Evolutionary conservation across 305 asterid genomes (phyloP), one percentile per base, ranked within the genome.

Genomic region (Lippia alba): DNA sequence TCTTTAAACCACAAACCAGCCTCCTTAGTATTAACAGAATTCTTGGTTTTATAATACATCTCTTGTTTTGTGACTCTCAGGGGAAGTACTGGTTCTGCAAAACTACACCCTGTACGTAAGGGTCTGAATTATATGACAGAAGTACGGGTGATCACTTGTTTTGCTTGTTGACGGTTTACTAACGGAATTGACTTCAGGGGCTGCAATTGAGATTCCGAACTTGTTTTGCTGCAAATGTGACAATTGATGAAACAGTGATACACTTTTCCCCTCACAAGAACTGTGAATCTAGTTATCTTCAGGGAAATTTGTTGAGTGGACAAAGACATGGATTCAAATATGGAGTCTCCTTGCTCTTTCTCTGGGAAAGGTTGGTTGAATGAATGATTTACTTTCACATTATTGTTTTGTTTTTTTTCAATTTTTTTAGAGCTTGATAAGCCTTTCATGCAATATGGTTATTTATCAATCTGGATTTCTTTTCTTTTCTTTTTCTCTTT

Each of bases 311-410:
- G 98, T 75, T 5, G 97, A 90, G 79, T 92, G 72, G 98, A 92
- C 56, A 96, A 92, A 61, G 98, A 87, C 73, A 5, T 87, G 45
- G 90, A 88, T 83, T 81, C 81, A 0, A 86, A 79, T 50, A 88
- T 92, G 98, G 98, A 92, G 81, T 61, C 86, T 75, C 98, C 98
- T 69, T 92, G 98, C 67, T 88, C 98, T 74, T 92, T 98, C 76
- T 85, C 91, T 48, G 99, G 99, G 41, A 80, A 94, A 90, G 97
- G 97, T 94, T 80, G 64, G 84, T 72, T 59, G 4, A 62, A 30
- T 59, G 4, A 62, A 30, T 54, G 20, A 24, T 70, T 11, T 33
- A 18, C 53, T 57, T 56, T 65, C 9, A 72, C 30, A 24, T 24
- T 24, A 24, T 24, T 24, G 30, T 56, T 33, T 40, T 17, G 0